phyloP scores from a whole-genome alignment of 257 asterid genomes.

The Solanum lignicaule region DNA sequence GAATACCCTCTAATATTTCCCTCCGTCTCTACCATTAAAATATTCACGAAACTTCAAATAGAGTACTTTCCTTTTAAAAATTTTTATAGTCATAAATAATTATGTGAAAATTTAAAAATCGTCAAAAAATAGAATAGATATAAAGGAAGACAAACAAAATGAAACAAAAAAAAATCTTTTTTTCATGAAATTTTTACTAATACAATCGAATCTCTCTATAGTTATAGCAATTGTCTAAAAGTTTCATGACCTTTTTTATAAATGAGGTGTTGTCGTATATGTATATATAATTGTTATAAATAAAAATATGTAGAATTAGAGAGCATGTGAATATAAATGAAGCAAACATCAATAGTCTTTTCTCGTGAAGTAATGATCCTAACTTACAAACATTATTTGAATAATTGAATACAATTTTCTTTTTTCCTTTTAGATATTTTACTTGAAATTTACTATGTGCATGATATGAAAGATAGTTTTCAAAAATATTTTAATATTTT shows the following conservation, averaged over 20 bases:
- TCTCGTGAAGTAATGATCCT: neutral
- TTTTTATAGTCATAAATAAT: no score
- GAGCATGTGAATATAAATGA: neutral
- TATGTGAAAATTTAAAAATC: no score
- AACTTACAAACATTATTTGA: no score
- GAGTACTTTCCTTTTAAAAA: no score
- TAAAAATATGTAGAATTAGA: neutral
- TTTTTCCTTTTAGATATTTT: neutral
- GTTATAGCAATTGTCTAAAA: rapidly evolving
- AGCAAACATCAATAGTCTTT: neutral
- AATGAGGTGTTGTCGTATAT: no score
- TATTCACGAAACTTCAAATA: neutral
- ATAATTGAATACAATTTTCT: neutral
- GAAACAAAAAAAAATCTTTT: no score
- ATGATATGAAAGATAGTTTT: neutral
- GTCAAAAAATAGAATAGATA: neutral
- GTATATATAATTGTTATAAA: neutral
- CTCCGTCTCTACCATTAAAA: neutral
- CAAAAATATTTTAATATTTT: no score
- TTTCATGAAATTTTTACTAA: no score
- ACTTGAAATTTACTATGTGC: neutral
- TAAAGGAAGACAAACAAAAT: no score
- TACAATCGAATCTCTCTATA: neutral
- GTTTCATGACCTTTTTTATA: neutral
- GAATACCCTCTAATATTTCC: neutral